Conservation (phyloP, 2,329 filamentous ascomycete genomes). For the Ophiostoma piceae region DNA sequence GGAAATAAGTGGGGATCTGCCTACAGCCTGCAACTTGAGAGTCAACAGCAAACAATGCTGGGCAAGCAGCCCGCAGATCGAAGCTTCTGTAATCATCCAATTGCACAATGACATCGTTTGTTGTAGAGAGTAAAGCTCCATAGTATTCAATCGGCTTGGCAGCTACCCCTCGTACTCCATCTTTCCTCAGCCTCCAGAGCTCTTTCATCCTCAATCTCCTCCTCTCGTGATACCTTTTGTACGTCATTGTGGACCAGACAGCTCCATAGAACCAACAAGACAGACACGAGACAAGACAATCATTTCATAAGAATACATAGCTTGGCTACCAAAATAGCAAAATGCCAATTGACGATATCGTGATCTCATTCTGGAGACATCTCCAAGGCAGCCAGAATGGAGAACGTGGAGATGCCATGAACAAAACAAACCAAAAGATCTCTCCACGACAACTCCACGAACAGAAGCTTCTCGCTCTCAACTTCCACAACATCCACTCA, state of each 20-base stretch:
- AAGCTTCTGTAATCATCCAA: slow-evolving; percentile 14
- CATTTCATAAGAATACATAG: not conserved
- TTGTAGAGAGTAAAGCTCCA: no score
- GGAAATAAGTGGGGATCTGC: not conserved
- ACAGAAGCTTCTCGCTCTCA: not conserved
- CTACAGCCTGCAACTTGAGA: not conserved
- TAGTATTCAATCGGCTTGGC: no score
- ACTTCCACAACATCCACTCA: not conserved
- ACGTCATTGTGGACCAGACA: slow-evolving; percentile 12
- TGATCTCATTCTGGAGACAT: slow-evolving; percentile 1
- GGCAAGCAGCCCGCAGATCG: not conserved
- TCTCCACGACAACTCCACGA: not conserved
- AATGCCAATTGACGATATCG: not conserved
- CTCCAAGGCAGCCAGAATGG: not conserved
- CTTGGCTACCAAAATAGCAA: not conserved
- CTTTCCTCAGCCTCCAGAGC: not conserved
- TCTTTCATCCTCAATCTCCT: not conserved
- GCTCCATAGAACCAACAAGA: not conserved
- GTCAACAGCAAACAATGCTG: not conserved
- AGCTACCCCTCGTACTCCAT: slow-evolving; percentile 2
- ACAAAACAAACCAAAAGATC: not conserved
- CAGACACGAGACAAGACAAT: not conserved
- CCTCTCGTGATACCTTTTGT: not conserved
- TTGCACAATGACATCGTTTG: not conserved
- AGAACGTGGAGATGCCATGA: not conserved